Percentiles rank a stretch among this genome's conserved stretches.
Evolutionary conservation across 257 asterid genomes (phyloP).

Genomic region (Solanum boliviense): DNA sequence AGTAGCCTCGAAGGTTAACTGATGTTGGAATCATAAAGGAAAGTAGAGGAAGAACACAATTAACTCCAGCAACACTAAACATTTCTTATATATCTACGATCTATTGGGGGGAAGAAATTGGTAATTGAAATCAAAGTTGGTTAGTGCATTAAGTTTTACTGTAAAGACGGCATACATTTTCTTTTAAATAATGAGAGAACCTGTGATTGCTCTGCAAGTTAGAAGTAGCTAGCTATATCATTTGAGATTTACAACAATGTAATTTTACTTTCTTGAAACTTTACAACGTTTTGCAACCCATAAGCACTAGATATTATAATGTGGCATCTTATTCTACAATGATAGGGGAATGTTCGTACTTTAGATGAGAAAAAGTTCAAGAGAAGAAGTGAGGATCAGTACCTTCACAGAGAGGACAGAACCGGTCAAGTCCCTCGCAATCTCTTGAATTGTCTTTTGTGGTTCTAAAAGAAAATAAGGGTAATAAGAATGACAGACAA

Average conservation of each 20-base stretch:
- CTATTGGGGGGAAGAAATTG: too few relatives aligned
- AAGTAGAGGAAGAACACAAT: background rate
- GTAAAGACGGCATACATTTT: background rate
- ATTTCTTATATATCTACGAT: background rate
- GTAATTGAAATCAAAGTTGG: background rate
- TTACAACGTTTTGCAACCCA: background rate
- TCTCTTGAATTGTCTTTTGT: constrained; percentile 64
- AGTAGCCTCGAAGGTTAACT: constrained; percentile 1
- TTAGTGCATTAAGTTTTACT: background rate
- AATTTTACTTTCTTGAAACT: background rate
- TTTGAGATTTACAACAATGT: background rate
- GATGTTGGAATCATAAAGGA: background rate
- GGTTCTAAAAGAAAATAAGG: constrained; percentile 41
- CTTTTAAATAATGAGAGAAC: background rate
- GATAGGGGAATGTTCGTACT: background rate
- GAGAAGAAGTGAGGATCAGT: background rate
- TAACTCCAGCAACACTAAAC: background rate
- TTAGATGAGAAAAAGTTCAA: background rate
- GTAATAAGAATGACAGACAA: background rate
- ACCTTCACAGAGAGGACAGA: constrained; percentile 76
- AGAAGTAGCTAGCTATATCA: background rate
- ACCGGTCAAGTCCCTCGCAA: constrained; percentile 69
- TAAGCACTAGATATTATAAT: background rate
- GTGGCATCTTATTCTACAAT: background rate
- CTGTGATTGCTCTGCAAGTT: background rate